Base-by-base conservation (phyloP, 371 early-diverging fungal genomes). In the Syncephalastrum racemosum region DNA sequence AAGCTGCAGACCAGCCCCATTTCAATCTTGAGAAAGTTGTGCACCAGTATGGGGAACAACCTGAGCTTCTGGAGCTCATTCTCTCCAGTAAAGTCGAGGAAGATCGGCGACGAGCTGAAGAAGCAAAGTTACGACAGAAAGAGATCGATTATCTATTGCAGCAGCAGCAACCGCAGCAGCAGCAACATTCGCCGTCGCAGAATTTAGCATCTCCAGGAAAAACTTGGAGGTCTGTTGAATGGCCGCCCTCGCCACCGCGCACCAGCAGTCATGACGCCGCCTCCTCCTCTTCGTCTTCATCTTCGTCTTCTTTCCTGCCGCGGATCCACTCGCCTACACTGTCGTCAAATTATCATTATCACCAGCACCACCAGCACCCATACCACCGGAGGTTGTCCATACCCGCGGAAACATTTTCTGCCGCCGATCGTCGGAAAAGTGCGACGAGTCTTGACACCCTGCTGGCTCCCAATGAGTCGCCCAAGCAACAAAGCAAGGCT, bases 61-160 rank as follows among this genome's bases (percentile, higher is more conserved):
- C 80, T 5, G 80, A 82, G 19, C 67, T 82, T 13, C 60, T 82
- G 2, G 76, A 77, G 41, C 42, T 82, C 44, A 82, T 82, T 39
- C 66, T 82, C 23, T 67, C 75, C 6, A 73, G 78, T 47, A 82
- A 79, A 63, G 76, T 78, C 1, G 80, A 82, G 52, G 82, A 82
- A 52, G 82, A 82, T 59, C 70, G 76, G 43, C 80, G 82, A 31
- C 70, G 69, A 64, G 75, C 81, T 7, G 81, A 81, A 50, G 81
- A 81, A 62, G 79, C 81, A 1, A 70, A 71, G 41, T 61, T 79
- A 51, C 61, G 69, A 45, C 69, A 69, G 46, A 68, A 68, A 58
- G 79, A 81, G 60, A 64, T 81, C 42, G 75, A 76, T 56, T 61
- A 64, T 50, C 42, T 58, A 2, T 27, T 68, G 16, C 64, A 64